Evolutionary conservation across 1,139 yeast genomes (phyloP).

Genomic region (Blastobotrys capitulatus): DNA sequence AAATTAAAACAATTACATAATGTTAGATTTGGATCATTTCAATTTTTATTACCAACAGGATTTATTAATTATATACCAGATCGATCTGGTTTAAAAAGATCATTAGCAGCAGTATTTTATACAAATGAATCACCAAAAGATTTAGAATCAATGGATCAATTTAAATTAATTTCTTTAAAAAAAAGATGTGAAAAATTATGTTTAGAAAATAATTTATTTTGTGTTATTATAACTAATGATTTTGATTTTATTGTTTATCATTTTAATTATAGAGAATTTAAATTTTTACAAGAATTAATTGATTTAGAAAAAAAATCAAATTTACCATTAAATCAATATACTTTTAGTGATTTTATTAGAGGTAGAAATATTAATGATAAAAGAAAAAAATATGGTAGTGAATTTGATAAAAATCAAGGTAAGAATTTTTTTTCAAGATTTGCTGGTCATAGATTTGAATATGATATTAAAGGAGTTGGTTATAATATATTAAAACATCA

Average conservation of each 20-base stretch:
- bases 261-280: not conserved
- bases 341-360: too few relatives aligned
- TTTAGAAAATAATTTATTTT: not conserved
- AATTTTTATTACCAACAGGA: not conserved
- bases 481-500: not conserved
- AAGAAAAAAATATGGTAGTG: not conserved
- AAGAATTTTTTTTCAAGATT: not conserved
- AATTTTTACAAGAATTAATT: not conserved
- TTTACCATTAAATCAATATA: too few relatives aligned
- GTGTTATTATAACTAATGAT: not conserved
- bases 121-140: not conserved
- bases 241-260: not conserved
- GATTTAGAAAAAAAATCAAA: not conserved
- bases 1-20: not conserved
- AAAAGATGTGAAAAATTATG: not conserved
- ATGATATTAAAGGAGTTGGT: not conserved
- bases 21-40: not conserved
- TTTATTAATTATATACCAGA: not conserved
- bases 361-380: too few relatives aligned
- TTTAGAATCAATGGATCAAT: not conserved
- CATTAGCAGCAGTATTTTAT: not conserved
- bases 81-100: not conserved
- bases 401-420: not conserved
- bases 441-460: not conserved
- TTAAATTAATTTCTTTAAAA: not conserved